Evolutionary conservation across 345 rosid species (phyloP).

Genomic region (Abelmoschus esculentus): DNA sequence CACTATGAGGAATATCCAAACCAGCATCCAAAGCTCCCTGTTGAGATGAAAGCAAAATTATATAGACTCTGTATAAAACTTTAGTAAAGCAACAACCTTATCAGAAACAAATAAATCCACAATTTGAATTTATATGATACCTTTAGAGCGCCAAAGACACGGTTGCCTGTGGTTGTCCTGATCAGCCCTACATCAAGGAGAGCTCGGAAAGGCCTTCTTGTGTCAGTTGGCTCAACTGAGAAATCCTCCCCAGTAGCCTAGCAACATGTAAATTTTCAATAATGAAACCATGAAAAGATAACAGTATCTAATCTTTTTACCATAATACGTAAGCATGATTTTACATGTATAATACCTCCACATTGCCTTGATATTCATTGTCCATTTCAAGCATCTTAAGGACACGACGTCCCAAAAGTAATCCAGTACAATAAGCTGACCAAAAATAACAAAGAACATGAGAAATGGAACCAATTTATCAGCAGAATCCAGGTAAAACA

Average conservation of each 20-base stretch:
- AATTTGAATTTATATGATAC: constrained; percentile 17
- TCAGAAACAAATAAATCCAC: not conserved
- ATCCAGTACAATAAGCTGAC: constrained; percentile 75
- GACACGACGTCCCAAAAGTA: constrained; percentile 72
- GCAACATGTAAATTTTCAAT: not conserved
- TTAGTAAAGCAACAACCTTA: not conserved
- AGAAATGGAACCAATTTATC: not conserved
- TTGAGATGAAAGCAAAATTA: not conserved
- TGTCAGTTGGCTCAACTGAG: constrained; percentile 66
- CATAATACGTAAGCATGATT: not conserved
- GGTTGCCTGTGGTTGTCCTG: constrained; percentile 70
- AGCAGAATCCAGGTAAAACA: not conserved
- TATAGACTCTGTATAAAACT: not conserved
- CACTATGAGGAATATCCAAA: constrained; percentile 85
- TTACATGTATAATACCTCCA: constrained; percentile 38
- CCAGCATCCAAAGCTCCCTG: constrained; percentile 93
- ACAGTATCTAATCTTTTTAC: not conserved
- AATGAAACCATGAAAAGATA: not conserved
- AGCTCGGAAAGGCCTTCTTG: constrained; percentile 80
- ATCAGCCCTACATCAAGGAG: constrained; percentile 76
- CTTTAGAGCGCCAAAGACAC: constrained; percentile 72
- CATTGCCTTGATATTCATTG: constrained; percentile 57
- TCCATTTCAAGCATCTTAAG: constrained; percentile 67
- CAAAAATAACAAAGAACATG: not conserved
- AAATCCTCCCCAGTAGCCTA: constrained; percentile 85